A percentile compares a stretch with the other conserved stretches of the same genome.
phyloP scores from a whole-genome alignment of 495 filamentous ascomycete genomes.

The Echria macrotheca region DNA sequence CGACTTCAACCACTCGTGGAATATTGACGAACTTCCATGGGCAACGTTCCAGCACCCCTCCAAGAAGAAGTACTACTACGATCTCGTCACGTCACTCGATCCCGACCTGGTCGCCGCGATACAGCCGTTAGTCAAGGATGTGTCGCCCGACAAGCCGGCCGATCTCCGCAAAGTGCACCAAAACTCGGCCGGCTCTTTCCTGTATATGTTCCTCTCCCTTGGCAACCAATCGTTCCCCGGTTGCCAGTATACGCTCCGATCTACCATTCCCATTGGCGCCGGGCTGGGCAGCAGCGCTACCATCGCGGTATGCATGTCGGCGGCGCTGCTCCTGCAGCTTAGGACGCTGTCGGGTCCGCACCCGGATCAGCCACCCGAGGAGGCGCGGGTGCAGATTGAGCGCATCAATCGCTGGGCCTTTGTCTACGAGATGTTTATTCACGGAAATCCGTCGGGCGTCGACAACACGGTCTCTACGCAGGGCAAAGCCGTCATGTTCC shows the following conservation, averaged over 20 bases:
- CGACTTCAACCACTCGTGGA: slow-evolving; percentile 79
- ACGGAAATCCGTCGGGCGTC: slow-evolving; percentile 92
- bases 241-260: slow-evolving; percentile 85
- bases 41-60: slow-evolving; percentile 63
- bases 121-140: slow-evolving; percentile 62
- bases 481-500: slow-evolving; percentile 89
- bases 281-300: slow-evolving; percentile 91
- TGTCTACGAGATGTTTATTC: slow-evolving; percentile 93
- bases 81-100: slow-evolving; percentile 79
- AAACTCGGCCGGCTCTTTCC: slow-evolving; percentile 72
- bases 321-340: slow-evolving; percentile 82
- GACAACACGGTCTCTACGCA: slow-evolving; percentile 95
- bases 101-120: slow-evolving; percentile 70
- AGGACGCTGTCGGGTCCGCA: slow-evolving; percentile 83
- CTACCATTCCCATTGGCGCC: slow-evolving; percentile 87
- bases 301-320: slow-evolving; percentile 82
- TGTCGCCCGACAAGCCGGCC: slow-evolving; percentile 59
- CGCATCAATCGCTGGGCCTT: slow-evolving; percentile 97
- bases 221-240: slow-evolving; percentile 70
- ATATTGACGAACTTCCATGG: slow-evolving; percentile 88
- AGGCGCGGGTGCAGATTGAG: slow-evolving; percentile 79
- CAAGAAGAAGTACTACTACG: slow-evolving; percentile 92
- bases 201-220: slow-evolving; percentile 89
- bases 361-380: slow-evolving; percentile 74
- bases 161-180: slow-evolving; percentile 73